Conservation (phyloP, 1,284 basidiomycete species). For the Veloporphyrellus conicus region DNA sequence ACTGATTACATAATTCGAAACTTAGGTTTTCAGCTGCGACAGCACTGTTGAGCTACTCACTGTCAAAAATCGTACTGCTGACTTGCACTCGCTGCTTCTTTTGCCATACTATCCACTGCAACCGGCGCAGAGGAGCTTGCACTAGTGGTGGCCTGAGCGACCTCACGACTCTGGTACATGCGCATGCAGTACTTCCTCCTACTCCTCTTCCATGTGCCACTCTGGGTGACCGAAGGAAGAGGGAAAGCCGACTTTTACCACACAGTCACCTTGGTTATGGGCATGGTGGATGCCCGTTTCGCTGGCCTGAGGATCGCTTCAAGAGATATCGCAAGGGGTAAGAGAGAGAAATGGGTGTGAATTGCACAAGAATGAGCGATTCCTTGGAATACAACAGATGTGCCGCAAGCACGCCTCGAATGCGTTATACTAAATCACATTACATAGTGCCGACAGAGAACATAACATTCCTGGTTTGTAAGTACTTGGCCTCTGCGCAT, state of each 20-base stretch:
- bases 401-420: too few species aligned
- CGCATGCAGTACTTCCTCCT: conserved; percentile 84
- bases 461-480: not conserved
- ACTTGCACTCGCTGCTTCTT: too few species aligned
- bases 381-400: too few species aligned
- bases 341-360: conserved; percentile 27
- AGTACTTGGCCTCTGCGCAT: not conserved
- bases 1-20: too few species aligned
- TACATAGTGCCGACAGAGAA: not conserved
- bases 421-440: too few species aligned
- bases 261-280: conserved; percentile 91
- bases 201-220: conserved; percentile 85
- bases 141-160: too few species aligned
- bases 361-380: conserved; percentile 32
- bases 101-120: too few species aligned
- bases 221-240: conserved; percentile 90
- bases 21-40: too few species aligned
- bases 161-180: conserved; percentile 78
- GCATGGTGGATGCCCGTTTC: conserved; percentile 78
- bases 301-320: conserved; percentile 72
- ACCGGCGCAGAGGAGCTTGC: too few species aligned
- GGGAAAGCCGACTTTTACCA: conserved; percentile 99
- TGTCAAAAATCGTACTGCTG: too few species aligned
- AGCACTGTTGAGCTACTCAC: too few species aligned
- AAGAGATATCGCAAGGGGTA: conserved; percentile 49